phyloP scores from a whole-genome alignment of 2,329 filamentous ascomycete species.

The Aspergillus quadrilineatus region DNA sequence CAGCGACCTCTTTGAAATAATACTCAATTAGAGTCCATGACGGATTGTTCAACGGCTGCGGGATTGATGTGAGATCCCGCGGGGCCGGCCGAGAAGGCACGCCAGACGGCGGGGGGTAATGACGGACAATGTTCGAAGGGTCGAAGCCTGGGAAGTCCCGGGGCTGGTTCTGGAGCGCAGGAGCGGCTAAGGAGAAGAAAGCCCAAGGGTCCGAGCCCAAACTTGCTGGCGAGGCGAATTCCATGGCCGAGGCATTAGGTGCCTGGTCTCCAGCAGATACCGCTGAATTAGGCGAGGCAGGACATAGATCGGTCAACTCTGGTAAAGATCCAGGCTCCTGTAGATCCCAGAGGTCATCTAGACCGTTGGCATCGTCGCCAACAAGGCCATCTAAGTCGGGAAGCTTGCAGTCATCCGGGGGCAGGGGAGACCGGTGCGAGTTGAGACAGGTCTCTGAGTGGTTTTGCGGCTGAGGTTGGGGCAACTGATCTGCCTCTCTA shows the following conservation, averaged over 20 bases:
- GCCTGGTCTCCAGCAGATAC: conserved; percentile 10
- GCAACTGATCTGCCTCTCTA: conserved; percentile 1
- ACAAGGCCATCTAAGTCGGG: conserved; percentile 12
- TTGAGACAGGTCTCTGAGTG: conserved; percentile 7
- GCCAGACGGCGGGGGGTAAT: conserved; percentile 30
- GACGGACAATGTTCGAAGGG: conserved; percentile 34
- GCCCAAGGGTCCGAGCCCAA: conserved; percentile 23
- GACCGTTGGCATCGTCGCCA: conserved; percentile 17
- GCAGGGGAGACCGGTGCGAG: conserved; percentile 10
- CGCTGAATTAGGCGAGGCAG: conserved; percentile 23
- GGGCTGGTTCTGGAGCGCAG: conserved; percentile 19
- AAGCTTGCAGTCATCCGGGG: conserved; percentile 6
- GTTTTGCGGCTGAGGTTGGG: conserved; percentile 2
- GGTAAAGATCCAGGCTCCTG: conserved; percentile 30
- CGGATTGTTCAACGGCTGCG: conserved; percentile 46
- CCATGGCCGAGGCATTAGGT: conserved; percentile 18
- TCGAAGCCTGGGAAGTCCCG: conserved; percentile 29
- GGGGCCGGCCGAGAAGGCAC: conserved; percentile 17
- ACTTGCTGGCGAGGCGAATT: conserved; percentile 22
- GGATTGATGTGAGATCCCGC: conserved; percentile 36
- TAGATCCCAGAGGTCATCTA: conserved; percentile 36
- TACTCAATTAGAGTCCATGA: conserved; percentile 61
- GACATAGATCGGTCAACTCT: conserved; percentile 34
- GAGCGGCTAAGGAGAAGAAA: conserved; percentile 28
- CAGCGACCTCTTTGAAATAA: conserved; percentile 63